Evolutionary conservation across 2,329 filamentous ascomycete species (phyloP).

Genomic region (Trichoderma cornu-damae): DNA sequence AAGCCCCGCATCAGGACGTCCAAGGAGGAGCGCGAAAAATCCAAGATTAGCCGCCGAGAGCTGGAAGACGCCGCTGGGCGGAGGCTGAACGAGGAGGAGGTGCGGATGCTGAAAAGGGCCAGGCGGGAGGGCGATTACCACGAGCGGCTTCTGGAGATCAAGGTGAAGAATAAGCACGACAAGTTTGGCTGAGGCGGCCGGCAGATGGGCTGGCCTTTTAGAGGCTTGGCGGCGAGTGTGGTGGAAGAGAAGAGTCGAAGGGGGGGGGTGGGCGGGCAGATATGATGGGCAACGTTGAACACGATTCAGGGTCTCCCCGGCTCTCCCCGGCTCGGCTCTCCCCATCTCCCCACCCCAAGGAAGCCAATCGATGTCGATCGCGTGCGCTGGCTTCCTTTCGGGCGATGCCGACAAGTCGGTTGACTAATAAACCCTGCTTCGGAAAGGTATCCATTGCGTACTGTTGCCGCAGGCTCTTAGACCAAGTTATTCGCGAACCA

Average conservation of each 20-base stretch:
- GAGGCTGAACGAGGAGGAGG: constrained; percentile 76
- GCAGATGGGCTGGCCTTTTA: too few relatives aligned
- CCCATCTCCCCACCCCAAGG: not conserved
- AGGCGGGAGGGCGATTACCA: constrained; percentile 84
- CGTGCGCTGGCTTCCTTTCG: too few relatives aligned
- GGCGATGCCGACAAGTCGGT: too few relatives aligned
- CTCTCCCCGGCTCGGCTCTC: not conserved
- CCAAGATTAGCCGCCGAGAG: constrained; percentile 82
- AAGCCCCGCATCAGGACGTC: constrained; percentile 75
- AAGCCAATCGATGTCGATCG: not conserved
- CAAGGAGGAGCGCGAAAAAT: constrained; percentile 76
- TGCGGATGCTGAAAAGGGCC: constrained; percentile 75
- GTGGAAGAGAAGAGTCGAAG: too few relatives aligned
- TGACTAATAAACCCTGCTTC: too few relatives aligned
- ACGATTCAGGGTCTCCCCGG: not conserved
- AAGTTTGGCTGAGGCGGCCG: constrained; percentile 59
- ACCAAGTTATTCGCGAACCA: too few relatives aligned
- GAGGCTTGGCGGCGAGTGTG: too few relatives aligned
- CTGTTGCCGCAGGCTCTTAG: too few relatives aligned
- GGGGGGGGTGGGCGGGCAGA: too few relatives aligned
- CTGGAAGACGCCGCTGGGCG: constrained; percentile 76
- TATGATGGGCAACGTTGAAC: not conserved
- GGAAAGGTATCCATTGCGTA: too few relatives aligned
- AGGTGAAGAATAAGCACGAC: constrained; percentile 89
- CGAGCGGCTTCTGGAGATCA: constrained; percentile 77